phyloP scores from a whole-genome alignment of 163 green algal species.

The Chlamydomonas reinhardtii region DNA sequence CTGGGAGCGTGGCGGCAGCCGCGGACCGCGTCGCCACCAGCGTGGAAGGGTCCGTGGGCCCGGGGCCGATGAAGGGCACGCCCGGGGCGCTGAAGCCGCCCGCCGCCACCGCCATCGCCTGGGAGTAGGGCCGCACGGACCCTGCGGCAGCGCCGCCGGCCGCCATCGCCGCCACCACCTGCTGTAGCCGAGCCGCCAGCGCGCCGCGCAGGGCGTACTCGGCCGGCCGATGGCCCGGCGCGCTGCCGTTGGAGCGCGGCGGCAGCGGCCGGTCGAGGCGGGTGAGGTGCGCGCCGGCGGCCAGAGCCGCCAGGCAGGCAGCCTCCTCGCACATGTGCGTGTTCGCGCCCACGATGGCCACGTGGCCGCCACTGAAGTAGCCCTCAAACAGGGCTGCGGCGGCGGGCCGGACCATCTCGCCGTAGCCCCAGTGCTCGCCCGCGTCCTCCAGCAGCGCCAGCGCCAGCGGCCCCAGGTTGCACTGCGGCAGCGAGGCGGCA shows the following conservation, averaged over 20 bases:
- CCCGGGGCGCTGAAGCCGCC: conserved; percentile 30
- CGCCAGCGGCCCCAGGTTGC: conserved; percentile 34
- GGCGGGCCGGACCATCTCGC: conserved; percentile 36
- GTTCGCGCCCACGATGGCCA: conserved; percentile 43
- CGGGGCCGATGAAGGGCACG: background rate
- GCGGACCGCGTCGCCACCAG: background rate
- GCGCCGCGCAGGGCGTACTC: background rate
- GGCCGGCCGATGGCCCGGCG: background rate
- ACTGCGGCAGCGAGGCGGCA: background rate
- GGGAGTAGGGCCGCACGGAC: conserved; percentile 6
- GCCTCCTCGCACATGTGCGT: conserved; percentile 21
- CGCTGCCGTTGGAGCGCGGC: conserved; percentile 13
- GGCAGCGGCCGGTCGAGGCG: background rate
- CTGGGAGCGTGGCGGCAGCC: no score
- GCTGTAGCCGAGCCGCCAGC: conserved; percentile 7
- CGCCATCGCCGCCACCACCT: background rate
- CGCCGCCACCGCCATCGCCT: conserved; percentile 15
- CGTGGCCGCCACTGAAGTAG: conserved; percentile 41
- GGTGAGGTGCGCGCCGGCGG: conserved; percentile 9
- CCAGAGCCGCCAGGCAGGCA: conserved; percentile 39
- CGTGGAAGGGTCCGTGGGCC: background rate
- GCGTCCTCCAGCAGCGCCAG: conserved; percentile 36
- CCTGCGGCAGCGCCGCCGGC: background rate
- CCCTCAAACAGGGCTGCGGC: conserved; percentile 27
- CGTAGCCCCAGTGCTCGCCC: conserved; percentile 32